Base-by-base conservation (phyloP, 495 filamentous ascomycete genomes). In the Penicillium waksmanii region DNA sequence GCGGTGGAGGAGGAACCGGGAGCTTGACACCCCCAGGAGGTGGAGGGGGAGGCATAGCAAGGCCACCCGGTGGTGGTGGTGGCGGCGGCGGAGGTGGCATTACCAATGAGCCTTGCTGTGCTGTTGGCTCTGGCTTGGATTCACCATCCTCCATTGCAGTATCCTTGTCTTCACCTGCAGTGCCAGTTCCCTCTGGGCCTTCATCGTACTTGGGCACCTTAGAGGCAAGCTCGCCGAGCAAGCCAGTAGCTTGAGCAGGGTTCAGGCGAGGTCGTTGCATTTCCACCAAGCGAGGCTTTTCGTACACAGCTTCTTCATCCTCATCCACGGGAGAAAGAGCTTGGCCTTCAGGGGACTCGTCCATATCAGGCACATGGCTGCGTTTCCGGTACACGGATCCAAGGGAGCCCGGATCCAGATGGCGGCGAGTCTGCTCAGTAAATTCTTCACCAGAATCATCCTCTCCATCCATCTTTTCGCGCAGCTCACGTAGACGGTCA, bases 401-500 rank as follows among this genome's bases (percentile, higher is more conserved):
- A 51, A 92, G 77, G 61, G 89, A 82, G 50, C 85, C 84, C 53
- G 77, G 69, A 70, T 76, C 81, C 54, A 80, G 66, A 60, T 74
- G 71, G 54, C 77, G 77, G 34, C 78, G 77, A 64, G 77, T 84
- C 44, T 79, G 70, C 56, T 80, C 77, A 61, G 82, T 70, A 59
- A 83, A 82, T 19, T 84, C 78, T 44, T 81, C 77, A 53, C 75
- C 70, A 21, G 69, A 58, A 61, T 84, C 73, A 51, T 69, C 65
- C 43, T 80, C 68, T 42, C 84, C 91, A 54, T 98, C 96, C 95
- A 98, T 98, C 71, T 89, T 85, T 73, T 97, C 96, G 33, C 95
- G 88, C 21, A 98, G 78, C 63, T 96, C 95, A 60, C 95, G 89
- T 34, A 98, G 72, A 69, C 92, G 86, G 75, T 98, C 94, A 59